phyloP scores from a whole-genome alignment of 371 early-diverging fungal genomes.

The Mortierella sp. region DNA sequence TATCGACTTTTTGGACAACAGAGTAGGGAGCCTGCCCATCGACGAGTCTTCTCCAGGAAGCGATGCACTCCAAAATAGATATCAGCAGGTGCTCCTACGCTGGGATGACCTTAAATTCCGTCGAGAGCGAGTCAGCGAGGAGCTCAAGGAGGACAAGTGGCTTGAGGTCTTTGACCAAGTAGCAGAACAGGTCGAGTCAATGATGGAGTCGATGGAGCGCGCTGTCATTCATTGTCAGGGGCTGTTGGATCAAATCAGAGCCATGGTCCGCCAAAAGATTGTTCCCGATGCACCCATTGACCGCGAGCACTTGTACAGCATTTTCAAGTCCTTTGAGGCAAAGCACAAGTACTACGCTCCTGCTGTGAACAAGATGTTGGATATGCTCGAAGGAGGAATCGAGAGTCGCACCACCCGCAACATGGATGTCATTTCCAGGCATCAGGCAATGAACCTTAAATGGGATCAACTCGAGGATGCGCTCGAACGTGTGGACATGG shows the following conservation, averaged over 20 bases:
- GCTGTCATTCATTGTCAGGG: slow-evolving; percentile 64
- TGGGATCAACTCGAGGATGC: slow-evolving; percentile 63
- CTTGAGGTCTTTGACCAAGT: slow-evolving; percentile 68
- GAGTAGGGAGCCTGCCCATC: slow-evolving; percentile 52
- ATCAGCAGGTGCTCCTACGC: slow-evolving; percentile 54
- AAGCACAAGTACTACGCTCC: slow-evolving; percentile 72
- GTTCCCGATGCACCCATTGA: slow-evolving; percentile 60
- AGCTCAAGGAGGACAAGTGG: slow-evolving; percentile 73
- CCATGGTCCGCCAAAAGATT: slow-evolving; percentile 42
- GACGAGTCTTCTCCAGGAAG: slow-evolving; percentile 40
- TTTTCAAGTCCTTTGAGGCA: slow-evolving; percentile 70
- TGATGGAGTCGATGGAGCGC: slow-evolving; percentile 70
- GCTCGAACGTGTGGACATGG: slow-evolving; percentile 61
- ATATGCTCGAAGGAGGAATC: slow-evolving; percentile 68
- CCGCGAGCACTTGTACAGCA: slow-evolving; percentile 60
- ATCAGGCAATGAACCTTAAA: slow-evolving; percentile 61
- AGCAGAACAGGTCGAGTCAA: slow-evolving; percentile 66
- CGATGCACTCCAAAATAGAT: slow-evolving; percentile 35
- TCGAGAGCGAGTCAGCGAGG: slow-evolving; percentile 54
- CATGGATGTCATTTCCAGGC: slow-evolving; percentile 56
- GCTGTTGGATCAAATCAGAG: slow-evolving; percentile 57
- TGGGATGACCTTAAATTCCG: slow-evolving; percentile 62
- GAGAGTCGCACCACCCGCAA: slow-evolving; percentile 63
- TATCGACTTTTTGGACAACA: slow-evolving; percentile 62
- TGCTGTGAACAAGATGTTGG: slow-evolving; percentile 67